Conservation (phyloP, 2,329 filamentous ascomycete genomes). For the Chrysosporium keratinophilum region DNA sequence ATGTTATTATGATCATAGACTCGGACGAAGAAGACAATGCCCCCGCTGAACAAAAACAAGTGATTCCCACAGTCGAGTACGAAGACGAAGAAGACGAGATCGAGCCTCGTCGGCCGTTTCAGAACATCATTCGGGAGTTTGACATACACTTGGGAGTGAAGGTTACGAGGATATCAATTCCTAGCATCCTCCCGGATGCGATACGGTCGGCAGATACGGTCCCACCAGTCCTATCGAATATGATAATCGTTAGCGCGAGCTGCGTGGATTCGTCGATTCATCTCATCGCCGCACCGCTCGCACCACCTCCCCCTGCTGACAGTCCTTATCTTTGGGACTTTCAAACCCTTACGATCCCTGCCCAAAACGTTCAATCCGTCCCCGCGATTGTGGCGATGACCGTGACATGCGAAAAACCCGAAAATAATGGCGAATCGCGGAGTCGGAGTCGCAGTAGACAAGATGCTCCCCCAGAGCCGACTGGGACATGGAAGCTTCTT, state of each 20-base stretch:
- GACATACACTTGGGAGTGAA: conserved; percentile 46
- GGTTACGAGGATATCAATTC: conserved; percentile 44
- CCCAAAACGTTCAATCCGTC: conserved; percentile 40
- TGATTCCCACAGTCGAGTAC: conserved; percentile 32
- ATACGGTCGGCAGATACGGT: conserved; percentile 34
- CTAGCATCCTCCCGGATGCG: conserved; percentile 36
- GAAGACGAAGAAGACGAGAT: conserved; percentile 48
- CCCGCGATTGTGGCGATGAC: conserved; percentile 45
- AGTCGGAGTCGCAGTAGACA: conserved; percentile 20
- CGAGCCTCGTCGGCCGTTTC: conserved; percentile 47
- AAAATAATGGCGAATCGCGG: conserved; percentile 25
- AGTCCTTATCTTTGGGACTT: conserved; percentile 33
- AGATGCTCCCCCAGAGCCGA: conserved; percentile 9
- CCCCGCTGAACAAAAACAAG: conserved; percentile 22
- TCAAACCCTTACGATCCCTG: conserved; percentile 40
- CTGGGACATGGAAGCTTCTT: conserved; percentile 35
- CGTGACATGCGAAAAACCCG: conserved; percentile 37
- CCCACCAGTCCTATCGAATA: conserved; percentile 40
- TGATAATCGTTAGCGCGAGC: conserved; percentile 45
- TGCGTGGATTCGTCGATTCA: conserved; percentile 49
- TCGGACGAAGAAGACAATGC: conserved; percentile 46
- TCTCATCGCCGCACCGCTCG: conserved; percentile 46
- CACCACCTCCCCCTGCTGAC: conserved; percentile 39
- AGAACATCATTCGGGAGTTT: conserved; percentile 44
- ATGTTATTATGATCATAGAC: conserved; percentile 47